These are phyloP conservation scores for Ustilago loliicola DNA, from an alignment of 1,284 basidiomycete species.

Conservation along the genomic window DNA sequence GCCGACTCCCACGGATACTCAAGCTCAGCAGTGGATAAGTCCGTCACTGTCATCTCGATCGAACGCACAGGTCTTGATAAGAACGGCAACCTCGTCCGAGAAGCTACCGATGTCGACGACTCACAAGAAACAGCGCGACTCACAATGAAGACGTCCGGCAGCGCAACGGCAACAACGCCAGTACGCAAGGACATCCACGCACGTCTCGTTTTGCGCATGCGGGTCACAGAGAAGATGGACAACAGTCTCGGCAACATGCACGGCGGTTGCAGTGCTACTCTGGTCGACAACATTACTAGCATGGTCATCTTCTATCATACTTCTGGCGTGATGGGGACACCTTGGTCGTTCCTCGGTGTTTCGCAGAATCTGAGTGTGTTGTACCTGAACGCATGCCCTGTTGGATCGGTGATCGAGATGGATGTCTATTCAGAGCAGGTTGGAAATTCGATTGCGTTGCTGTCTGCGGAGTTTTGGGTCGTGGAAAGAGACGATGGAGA, in stretches of 20 bases:
- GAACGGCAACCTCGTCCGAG: constrained; percentile 28
- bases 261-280: constrained; percentile 57
- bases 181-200: constrained; percentile 49
- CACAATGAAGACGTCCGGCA: constrained; percentile 33
- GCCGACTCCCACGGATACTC: constrained; percentile 36
- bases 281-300: constrained; percentile 59
- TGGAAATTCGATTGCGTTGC: constrained; percentile 53
- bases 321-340: constrained; percentile 42
- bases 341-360: constrained; percentile 66
- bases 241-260: constrained; percentile 62
- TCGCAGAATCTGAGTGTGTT: constrained; percentile 63
- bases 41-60: constrained; percentile 29
- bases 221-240: constrained; percentile 55
- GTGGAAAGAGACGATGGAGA: constrained; percentile 43
- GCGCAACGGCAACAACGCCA: constrained; percentile 14
- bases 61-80: constrained; percentile 46
- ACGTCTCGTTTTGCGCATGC: constrained; percentile 51
- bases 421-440: constrained; percentile 51
- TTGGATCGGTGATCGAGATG: constrained; percentile 63
- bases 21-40: constrained; percentile 35
- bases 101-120: constrained; percentile 42
- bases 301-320: constrained; percentile 54
- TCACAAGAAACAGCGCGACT: constrained; percentile 25
- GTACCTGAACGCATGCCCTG: constrained; percentile 60
- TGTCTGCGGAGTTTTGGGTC: constrained; percentile 58